Conservation (phyloP, 352 stramenopile species). For the Globisporangium takayamanum region DNA sequence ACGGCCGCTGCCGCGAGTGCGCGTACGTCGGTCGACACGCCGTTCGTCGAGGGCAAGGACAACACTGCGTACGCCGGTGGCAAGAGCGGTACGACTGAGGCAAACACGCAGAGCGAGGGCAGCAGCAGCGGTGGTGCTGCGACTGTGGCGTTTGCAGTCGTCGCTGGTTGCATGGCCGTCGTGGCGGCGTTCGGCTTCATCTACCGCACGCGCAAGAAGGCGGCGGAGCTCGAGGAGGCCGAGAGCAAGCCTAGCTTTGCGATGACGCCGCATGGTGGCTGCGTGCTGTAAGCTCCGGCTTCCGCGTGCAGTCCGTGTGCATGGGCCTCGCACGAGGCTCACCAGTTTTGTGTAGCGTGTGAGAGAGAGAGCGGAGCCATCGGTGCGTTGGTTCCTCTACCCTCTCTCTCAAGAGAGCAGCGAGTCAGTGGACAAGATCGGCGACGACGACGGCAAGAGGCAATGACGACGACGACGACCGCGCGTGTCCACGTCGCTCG, state of each 20-base stretch:
- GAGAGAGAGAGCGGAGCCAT: too few relatives aligned
- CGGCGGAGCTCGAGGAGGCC: conserved; percentile 40
- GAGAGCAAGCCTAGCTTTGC: conserved; percentile 42
- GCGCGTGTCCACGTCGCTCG: too few relatives aligned
- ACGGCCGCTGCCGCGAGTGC: not conserved
- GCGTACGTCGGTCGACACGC: conserved; percentile 16
- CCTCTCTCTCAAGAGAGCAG: too few relatives aligned
- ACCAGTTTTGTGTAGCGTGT: too few relatives aligned
- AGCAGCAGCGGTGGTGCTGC: not conserved
- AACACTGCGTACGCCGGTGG: conserved; percentile 16
- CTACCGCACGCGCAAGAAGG: conserved; percentile 68
- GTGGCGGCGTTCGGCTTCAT: conserved; percentile 69
- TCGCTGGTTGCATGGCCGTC: conserved; percentile 25
- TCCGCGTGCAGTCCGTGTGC: too few relatives aligned
- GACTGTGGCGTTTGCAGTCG: conserved; percentile 8
- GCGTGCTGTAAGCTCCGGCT: conserved; percentile 32
- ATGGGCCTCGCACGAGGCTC: too few relatives aligned
- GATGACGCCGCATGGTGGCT: conserved; percentile 48
- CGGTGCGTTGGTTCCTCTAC: too few relatives aligned
- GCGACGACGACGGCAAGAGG: too few relatives aligned
- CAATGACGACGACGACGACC: too few relatives aligned
- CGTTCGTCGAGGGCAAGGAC: conserved; percentile 13
- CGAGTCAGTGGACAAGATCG: too few relatives aligned
- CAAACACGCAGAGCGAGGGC: conserved; percentile 34
- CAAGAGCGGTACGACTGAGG: conserved; percentile 17